phyloP scores from a whole-genome alignment of 2,329 filamentous ascomycete genomes.

The Colletotrichum tofieldiae region DNA sequence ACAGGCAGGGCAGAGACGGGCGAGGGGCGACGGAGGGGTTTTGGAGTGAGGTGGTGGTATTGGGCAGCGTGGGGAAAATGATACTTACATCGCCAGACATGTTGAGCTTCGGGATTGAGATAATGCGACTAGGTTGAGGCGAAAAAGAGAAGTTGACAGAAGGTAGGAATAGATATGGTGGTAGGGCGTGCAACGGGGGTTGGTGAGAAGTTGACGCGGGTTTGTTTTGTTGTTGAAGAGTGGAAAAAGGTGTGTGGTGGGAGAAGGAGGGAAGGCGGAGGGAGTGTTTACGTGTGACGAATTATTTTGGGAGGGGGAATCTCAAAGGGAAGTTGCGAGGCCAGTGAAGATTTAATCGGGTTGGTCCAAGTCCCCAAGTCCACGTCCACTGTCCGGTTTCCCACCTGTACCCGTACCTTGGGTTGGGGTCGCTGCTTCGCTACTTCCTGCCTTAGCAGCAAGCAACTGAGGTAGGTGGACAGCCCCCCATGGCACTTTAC shows the following conservation, averaged over 20 bases:
- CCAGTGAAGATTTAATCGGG: slow-evolving; percentile 43
- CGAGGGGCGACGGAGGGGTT: slow-evolving; percentile 38
- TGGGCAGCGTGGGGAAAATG: slow-evolving; percentile 40
- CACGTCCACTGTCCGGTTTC: slow-evolving; percentile 21
- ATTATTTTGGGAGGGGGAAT: slow-evolving; percentile 42
- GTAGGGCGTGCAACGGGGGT: slow-evolving; percentile 34
- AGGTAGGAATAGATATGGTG: slow-evolving; percentile 25
- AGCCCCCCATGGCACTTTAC: slow-evolving; percentile 8
- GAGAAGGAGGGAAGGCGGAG: slow-evolving; percentile 38
- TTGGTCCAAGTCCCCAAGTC: slow-evolving; percentile 33
- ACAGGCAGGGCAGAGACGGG: slow-evolving; percentile 34
- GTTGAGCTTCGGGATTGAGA: slow-evolving; percentile 38
- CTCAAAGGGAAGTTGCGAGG: slow-evolving; percentile 41
- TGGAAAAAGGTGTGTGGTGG: slow-evolving; percentile 40
- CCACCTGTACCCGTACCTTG: slow-evolving; percentile 12
- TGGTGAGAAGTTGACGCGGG: slow-evolving; percentile 38
- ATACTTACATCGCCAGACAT: slow-evolving; percentile 45
- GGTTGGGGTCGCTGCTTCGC: slow-evolving; percentile 29
- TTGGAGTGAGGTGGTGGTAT: slow-evolving; percentile 36
- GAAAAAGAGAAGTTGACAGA: slow-evolving; percentile 23
- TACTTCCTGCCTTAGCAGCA: slow-evolving; percentile 13
- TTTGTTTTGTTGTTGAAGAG: slow-evolving; percentile 42
- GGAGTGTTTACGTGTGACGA: slow-evolving; percentile 44
- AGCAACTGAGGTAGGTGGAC: not conserved
- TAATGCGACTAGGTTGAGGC: slow-evolving; percentile 33